These are phyloP conservation scores for Mycena venus DNA, from an alignment of 768 basidiomycete genomes.

Conservation along the genomic window DNA sequence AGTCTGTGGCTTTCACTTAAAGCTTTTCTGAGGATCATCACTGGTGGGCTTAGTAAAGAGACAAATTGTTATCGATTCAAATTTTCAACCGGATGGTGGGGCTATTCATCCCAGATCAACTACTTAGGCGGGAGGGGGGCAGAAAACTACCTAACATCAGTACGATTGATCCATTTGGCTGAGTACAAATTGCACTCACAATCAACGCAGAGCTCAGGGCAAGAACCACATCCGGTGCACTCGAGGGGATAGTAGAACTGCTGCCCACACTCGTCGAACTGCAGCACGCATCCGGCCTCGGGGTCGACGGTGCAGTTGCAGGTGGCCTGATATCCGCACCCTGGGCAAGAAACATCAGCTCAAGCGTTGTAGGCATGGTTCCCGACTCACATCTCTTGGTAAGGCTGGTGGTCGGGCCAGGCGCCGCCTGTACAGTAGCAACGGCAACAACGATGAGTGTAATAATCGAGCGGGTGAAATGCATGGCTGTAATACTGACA, in stretches of 20 bases:
- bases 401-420: neutral
- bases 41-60: too few relatives aligned
- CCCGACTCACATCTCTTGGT: neutral
- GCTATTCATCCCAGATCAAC: too few relatives aligned
- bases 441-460: neutral
- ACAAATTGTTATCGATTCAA: too few relatives aligned
- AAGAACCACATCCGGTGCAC: neutral
- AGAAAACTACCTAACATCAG: too few relatives aligned
- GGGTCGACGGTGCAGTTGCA: neutral
- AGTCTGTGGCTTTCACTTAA: too few relatives aligned
- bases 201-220: constrained; percentile 11
- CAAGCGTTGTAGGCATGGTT: too few relatives aligned
- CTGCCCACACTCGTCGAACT: neutral
- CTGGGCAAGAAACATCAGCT: neutral
- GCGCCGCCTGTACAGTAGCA: neutral
- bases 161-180: too few relatives aligned
- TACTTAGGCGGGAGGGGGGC: too few relatives aligned
- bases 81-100: too few relatives aligned
- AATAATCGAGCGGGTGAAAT: neutral
- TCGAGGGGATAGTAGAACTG: constrained; percentile 2
- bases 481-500: neutral
- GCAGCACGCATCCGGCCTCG: neutral
- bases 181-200: too few relatives aligned
- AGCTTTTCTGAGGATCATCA: too few relatives aligned
- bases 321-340: neutral